Evolutionary conservation across 148 eudicot genomes (phyloP), one percentile per base, ranked within the genome.

Genomic region (Selenicereus undatus): DNA sequence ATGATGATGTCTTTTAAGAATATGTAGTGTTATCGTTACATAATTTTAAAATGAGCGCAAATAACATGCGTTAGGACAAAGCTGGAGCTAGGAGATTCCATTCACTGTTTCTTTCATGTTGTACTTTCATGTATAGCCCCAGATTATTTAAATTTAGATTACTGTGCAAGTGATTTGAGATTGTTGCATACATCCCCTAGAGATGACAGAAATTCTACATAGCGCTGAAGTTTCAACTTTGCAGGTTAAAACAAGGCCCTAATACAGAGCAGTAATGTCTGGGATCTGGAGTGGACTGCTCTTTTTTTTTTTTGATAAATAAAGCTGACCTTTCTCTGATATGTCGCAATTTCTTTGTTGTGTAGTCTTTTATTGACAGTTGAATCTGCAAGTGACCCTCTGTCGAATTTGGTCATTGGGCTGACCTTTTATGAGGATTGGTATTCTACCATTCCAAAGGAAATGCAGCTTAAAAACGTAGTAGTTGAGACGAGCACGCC

Each of bases 331-430:
- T 36, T 73, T 26, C 45, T 74, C 75, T 68, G 29, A 66, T 29
- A 39, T 74, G 35, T 56, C 16, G 68, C 45, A 71, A 51, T 76
- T 39, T 81, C 50, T 50, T 77, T 83, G 39, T 76, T 71, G 32
- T 77, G 81, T 85, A 93, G 95, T 81, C 85, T 90, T 45, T 83
- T 75, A 87, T 88, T 88, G 82, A 81, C 87, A 76, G 77, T 58
- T 80, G 91, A 87, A 70, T 88, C 80, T 79, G 87, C 79, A 32
- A 81, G 79, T 21, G 91, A 94, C 77, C 93, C 93, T 39, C 66
- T 86, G 22, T 83, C 91, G 74, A 87, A 90, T 88, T 85, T 94
- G 90, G 84, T 93, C 76, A 88, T 91, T 78, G 97, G 98, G 64
- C 84, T 91, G 82, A 79, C 90, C 69, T 89, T 81, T 84, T 91